Base-by-base conservation (phyloP, 306 rosid species). In the Cajanus cajan region DNA sequence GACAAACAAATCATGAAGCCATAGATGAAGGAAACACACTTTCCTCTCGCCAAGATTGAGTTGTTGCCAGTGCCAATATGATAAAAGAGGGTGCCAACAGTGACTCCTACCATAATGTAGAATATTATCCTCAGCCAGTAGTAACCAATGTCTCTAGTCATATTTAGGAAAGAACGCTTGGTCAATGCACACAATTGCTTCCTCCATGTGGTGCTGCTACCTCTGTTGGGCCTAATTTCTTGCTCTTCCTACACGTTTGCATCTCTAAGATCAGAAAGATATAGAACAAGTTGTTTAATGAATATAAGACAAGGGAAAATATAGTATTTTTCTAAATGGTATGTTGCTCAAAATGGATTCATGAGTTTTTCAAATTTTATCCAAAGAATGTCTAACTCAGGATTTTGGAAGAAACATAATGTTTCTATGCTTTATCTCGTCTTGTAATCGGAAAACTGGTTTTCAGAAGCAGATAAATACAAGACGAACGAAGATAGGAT, bases 91-190 rank as follows among this genome's bases (percentile, higher is more conserved):
- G 85, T 57, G 18, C 98, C 96, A 18, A 88, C 81, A 34, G 85
- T 70, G 16, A 86, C 5, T 41, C 90, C 83, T 24, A 86, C 65
- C 16, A 78, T 14, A 14, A 82, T 19, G 44, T 87, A 91, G 83
- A 85, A 72, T 47, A 79, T 16, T 25, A 89, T 86, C 74, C 94
- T 80, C n/a, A 91, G 65, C 97, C 98, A 91, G 78, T 78, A 93
- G 73, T 91, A 93, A 2, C 97, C 96, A 48, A 88, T 63, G 65
- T 93, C 97, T 71, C 97, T 91, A 28, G 40, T 75, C 98, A 93
- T 93, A 89, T 93, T 93, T 22, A 87, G 61, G 61, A 82, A 81
- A 24, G 98, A 89, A 70, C 97, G 71, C 13, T 61, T 66, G 0
- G 98, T 93, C 84, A 93, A 77, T 22, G 87, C 83, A 37, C 76